phyloP scores from a whole-genome alignment of 1,284 basidiomycete species.

The Fomitopsis betulina region DNA sequence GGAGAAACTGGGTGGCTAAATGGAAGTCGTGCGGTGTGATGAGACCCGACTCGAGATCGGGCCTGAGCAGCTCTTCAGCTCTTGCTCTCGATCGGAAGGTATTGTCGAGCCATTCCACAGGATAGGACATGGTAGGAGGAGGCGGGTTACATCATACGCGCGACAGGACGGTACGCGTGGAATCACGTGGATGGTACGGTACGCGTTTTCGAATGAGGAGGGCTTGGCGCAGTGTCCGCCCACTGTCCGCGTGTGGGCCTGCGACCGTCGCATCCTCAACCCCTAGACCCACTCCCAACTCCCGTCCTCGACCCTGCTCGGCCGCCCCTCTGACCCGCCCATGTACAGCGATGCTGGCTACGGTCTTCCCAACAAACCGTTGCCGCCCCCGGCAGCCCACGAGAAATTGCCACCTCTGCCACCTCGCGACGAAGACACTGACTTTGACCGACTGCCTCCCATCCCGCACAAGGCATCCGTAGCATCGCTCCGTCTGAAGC shows the following conservation, averaged over 20 bases:
- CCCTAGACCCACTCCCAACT: conserved; percentile 10
- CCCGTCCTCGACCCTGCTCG: conserved; percentile 12
- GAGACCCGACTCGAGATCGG: conserved; percentile 52
- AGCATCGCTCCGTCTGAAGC: conserved; percentile 5
- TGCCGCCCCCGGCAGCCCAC: conserved; percentile 28
- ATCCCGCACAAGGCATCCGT: conserved; percentile 32
- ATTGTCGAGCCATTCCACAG: conserved; percentile 34
- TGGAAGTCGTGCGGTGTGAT: conserved; percentile 54
- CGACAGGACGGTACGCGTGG: neutral
- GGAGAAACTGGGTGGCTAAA: conserved; percentile 44
- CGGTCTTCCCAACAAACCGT: conserved; percentile 22
- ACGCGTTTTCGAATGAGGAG: neutral
- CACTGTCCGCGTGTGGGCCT: neutral
- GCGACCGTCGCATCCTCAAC: neutral
- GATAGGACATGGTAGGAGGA: conserved; percentile 10
- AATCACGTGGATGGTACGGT: conserved; percentile 3
- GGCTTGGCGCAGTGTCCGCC: neutral
- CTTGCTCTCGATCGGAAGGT: conserved; percentile 33
- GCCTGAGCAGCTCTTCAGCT: conserved; percentile 44
- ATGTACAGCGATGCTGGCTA: conserved; percentile 20
- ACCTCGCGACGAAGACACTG: conserved; percentile 22
- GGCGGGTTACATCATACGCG: conserved; percentile 1
- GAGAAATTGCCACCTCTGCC: conserved; percentile 34
- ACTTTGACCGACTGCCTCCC: conserved; percentile 20
- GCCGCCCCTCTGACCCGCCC: conserved; percentile 9